Evolutionary conservation across 2,329 filamentous ascomycete species (phyloP), one percentile per base, ranked within the genome.

Genomic region (Pseudogymnoascus sp.): DNA sequence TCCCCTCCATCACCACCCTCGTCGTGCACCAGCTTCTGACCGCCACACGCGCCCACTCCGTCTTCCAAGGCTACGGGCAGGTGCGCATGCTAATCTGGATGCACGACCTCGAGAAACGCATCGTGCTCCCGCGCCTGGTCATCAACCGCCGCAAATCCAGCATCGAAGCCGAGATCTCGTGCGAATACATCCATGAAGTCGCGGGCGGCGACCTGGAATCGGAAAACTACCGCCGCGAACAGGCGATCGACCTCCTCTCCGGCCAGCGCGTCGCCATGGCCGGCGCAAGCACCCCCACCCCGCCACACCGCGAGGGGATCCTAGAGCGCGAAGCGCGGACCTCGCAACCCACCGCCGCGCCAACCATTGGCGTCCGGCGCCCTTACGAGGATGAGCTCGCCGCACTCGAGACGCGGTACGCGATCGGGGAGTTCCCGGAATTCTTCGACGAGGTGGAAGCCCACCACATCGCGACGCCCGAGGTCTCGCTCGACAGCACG

Each of bases 61-160:
- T 88, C 0, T 83, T 95, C 68, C 88, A 96, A 68, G 78, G 79
- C 29, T 92, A 91, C 71, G 93, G 93, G 2, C 81, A 87, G 16
- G 86, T 96, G 2, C 85, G 92, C 59, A 87, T 93, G 78, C 80
- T 97, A 0, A 72, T 92, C 39, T 92, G 92, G 86, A 70, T 86
- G 3, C 80, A 83, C 1, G 78, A 86, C 45, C 77, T 82, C 0
- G 87, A 91, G 62, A 84, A 84, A 66, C 69, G 74, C 6, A 65
- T 73, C 1, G 67, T 90, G 0, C 63, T 96, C 6, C 88, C 92
- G 0, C 82, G 82, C 61, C 75, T 77, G 1, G 70, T 89, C 2
- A 73, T 77, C 35, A 73, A 77, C 1, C 82, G 87, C n/a, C 80
- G 75, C 43, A 86, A 85, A 52, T 72, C 79, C 21, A 78, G 83